phyloP scores from a whole-genome alignment of 148 eudicot species.

The Vaccinium darrowii region DNA sequence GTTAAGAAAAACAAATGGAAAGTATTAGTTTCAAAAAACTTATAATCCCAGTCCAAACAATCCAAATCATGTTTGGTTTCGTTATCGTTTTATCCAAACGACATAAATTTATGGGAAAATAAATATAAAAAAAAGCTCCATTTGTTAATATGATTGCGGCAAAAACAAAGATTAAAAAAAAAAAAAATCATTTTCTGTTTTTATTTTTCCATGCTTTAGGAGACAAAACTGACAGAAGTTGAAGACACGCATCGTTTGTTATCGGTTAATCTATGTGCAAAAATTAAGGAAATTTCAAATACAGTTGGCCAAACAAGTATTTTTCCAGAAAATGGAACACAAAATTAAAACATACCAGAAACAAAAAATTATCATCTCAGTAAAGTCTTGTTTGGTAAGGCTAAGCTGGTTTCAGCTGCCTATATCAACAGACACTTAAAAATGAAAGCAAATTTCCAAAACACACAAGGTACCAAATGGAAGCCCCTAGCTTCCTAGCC shows the following conservation, averaged over 20 bases:
- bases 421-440: not conserved
- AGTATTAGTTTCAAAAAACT: not conserved
- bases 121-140: no score
- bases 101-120: no score
- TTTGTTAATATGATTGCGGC: no score
- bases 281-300: not conserved
- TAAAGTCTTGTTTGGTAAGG: not conserved
- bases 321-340: not conserved
- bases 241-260: not conserved
- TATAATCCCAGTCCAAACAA: not conserved
- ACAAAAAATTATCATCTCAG: not conserved
- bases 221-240: no score
- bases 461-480: not conserved
- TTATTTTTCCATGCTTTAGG: no score
- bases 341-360: not conserved
- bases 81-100: no score
- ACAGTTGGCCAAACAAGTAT: not conserved
- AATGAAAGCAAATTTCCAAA: not conserved
- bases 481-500: not conserved
- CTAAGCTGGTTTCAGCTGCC: not conserved
- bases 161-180: no score
- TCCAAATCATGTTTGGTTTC: not conserved
- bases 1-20: not conserved
- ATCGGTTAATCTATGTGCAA: not conserved
- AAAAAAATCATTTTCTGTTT: no score